Conservation (phyloP, 164 flowering plant genomes). For the Chimonanthus salicifolius region DNA sequence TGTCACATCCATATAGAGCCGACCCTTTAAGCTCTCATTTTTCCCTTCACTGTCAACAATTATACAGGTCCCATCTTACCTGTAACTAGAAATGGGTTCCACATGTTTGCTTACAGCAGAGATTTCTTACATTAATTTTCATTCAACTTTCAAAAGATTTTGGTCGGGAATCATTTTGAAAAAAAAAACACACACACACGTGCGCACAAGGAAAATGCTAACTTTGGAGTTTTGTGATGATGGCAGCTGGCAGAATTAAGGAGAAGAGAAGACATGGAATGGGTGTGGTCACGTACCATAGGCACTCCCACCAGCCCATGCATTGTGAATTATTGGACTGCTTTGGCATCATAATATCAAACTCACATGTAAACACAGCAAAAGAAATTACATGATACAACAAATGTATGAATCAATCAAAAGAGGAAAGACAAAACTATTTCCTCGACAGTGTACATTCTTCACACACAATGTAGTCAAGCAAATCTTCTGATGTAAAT, state of each 20-base stretch:
- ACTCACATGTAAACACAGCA: background rate
- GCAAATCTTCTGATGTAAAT: background rate
- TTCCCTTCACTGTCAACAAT: too few species aligned
- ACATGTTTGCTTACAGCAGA: too few species aligned
- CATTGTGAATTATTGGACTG: slow-evolving; percentile 41
- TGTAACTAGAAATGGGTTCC: too few species aligned
- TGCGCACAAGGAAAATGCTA: slow-evolving; percentile 1
- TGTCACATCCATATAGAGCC: too few species aligned
- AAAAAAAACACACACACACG: background rate
- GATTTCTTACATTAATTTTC: too few species aligned
- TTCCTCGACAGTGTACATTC: too few species aligned
- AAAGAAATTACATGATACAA: background rate
- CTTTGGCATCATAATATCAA: slow-evolving; percentile 34
- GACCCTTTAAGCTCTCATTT: too few species aligned
- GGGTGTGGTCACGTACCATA: slow-evolving; percentile 65
- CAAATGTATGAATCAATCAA: background rate
- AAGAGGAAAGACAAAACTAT: background rate
- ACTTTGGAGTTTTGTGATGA: slow-evolving; percentile 6
- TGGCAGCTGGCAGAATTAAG: slow-evolving; percentile 74
- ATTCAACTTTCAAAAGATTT: background rate
- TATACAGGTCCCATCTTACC: too few species aligned
- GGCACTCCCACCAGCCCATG: slow-evolving; percentile 70
- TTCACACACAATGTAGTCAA: background rate
- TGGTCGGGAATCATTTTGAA: background rate
- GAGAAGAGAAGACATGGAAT: slow-evolving; percentile 31